Conservation (phyloP, 2,329 filamentous ascomycete genomes). For the Gnomoniopsis smithogilvyi region DNA sequence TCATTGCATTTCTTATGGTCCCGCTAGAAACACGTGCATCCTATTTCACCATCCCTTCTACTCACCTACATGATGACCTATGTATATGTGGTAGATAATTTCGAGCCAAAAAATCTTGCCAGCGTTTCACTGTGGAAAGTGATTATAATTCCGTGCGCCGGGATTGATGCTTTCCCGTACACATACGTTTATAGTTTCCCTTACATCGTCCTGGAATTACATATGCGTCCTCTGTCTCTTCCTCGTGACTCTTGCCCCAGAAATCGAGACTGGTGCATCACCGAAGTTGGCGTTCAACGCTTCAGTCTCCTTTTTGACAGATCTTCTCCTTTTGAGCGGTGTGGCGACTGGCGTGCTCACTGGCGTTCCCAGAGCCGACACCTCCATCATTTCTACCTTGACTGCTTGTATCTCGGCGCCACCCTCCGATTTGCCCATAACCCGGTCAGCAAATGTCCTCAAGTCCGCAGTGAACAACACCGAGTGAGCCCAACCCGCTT, state of each 20-base stretch:
- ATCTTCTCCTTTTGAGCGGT: constrained; percentile 17
- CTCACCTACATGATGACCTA: no score
- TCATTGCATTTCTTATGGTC: no score
- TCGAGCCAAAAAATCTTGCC: no score
- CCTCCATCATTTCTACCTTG: constrained; percentile 27
- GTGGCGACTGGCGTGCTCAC: neutral
- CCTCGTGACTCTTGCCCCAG: neutral
- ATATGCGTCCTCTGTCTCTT: neutral
- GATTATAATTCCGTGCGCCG: no score
- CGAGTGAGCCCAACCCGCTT: constrained; percentile 97
- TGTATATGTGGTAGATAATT: no score
- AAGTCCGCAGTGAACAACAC: constrained; percentile 95
- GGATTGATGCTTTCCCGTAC: no score
- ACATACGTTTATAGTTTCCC: no score
- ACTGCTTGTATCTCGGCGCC: constrained; percentile 16
- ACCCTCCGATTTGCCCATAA: constrained; percentile 25
- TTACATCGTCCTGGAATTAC: neutral
- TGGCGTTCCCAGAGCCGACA: constrained; percentile 8
- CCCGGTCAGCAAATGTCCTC: constrained; percentile 73
- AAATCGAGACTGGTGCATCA: neutral
- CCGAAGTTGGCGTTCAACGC: constrained; percentile 20
- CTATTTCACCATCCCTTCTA: no score
- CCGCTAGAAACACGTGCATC: no score
- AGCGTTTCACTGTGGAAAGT: no score
- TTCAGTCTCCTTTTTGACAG: constrained; percentile 8